Base-by-base conservation (phyloP, 495 filamentous ascomycete species). In the Aspergillus sparsus region DNA sequence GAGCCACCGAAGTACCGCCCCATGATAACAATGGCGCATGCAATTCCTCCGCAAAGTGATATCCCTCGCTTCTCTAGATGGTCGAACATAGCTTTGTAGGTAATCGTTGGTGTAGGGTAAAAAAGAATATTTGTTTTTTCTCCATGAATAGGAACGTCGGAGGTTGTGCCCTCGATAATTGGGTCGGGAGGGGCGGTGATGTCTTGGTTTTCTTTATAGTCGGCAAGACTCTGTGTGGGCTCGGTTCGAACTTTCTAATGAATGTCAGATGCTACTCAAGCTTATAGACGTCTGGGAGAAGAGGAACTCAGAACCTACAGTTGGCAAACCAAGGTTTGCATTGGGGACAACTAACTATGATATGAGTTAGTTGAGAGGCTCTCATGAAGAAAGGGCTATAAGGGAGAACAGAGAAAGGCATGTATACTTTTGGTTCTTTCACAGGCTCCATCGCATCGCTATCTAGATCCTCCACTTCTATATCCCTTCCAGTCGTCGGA, bases 61-160 rank as follows among this genome's bases (percentile, higher is more conserved):
- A 79, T 85, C 15, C 87, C 89, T 50, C 86, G 78, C 58, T 83
- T 86, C 71, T 97, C 91, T 67, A 98, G 67, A 7, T 82, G 63
- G 13, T 80, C 84, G 75, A 89, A 96, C 80, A 91, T 95, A 6
- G 93, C 91, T 70, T 92, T 87, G 58, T 90, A 95, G 66, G 86
- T 88, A 54, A 97, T 80, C 1, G 89, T 87, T 0, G 93, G 93
- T 0, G 93, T 98, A 0, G 94, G 93, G 68, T 97, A 92, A 74
- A 97, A 97, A 32, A 98, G 85, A 35, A 98, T 86, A 63, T 97
- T 97, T 1, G 93, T 98, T 80, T 91, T 96, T 67, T 97, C 93
- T 56, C 92, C 92, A 70, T 90, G 92, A 64, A 98, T 96, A 13
- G 93, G 93, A 7, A 98, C 91, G 72, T 98, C 93, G 8, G 89